phyloP scores from a whole-genome alignment of 2,329 filamentous ascomycete species.

The Fusarium incarnatum region DNA sequence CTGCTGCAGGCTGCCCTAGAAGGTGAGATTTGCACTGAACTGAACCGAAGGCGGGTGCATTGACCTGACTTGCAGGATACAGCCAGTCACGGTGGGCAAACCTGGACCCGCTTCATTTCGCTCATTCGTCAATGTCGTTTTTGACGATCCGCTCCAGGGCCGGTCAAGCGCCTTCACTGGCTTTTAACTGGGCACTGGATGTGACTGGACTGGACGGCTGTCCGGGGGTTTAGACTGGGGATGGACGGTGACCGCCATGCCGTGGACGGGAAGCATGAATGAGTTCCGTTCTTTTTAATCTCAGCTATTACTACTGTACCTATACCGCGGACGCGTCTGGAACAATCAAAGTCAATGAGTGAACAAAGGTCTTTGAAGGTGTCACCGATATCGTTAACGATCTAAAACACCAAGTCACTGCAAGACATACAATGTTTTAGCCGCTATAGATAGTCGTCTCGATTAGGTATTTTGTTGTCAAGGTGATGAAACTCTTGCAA shows the following conservation, averaged over 20 bases:
- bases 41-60: slow-evolving; percentile 31
- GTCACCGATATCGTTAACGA: neutral
- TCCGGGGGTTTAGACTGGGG: slow-evolving; percentile 35
- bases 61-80: slow-evolving; percentile 14
- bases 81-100: slow-evolving; percentile 20
- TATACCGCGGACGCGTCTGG: slow-evolving; percentile 17
- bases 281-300: slow-evolving; percentile 28
- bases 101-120: slow-evolving; percentile 34
- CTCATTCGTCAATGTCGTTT: slow-evolving; percentile 18
- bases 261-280: slow-evolving; percentile 21
- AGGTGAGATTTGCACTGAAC: slow-evolving; percentile 36
- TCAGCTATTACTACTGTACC: slow-evolving; percentile 6
- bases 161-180: slow-evolving; percentile 10
- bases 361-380: slow-evolving; percentile 14
- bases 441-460: neutral
- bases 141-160: slow-evolving; percentile 36
- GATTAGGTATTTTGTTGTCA: slow-evolving; percentile 29
- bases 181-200: slow-evolving; percentile 18
- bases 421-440: slow-evolving; percentile 15
- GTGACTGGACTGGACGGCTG: slow-evolving; percentile 21
- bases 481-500: slow-evolving; percentile 17
- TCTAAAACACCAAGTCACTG: slow-evolving; percentile 14
- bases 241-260: slow-evolving; percentile 28
- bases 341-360: neutral
- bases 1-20: slow-evolving; percentile 19